phyloP scores from a whole-genome alignment of 306 rosid species.

The Vicia villosa region DNA sequence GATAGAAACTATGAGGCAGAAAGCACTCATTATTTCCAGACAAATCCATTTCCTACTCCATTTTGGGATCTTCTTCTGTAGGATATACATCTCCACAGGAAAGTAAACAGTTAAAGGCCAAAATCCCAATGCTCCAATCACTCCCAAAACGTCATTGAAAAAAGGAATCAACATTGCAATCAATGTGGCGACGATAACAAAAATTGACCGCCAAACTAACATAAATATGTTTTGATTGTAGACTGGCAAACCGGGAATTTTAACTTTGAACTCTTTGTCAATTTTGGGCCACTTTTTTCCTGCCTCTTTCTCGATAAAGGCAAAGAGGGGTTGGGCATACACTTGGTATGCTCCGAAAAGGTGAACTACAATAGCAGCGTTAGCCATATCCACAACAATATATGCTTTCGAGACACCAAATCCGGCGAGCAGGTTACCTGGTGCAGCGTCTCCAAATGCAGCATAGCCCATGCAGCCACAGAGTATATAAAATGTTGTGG shows the following conservation, averaged over 20 bases:
- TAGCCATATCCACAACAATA: conserved; percentile 72
- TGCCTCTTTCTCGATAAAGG: conserved; percentile 58
- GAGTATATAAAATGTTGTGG: conserved; percentile 67
- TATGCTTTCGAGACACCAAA: conserved; percentile 65
- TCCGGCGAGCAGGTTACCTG: conserved; percentile 80
- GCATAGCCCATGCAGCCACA: conserved; percentile 90
- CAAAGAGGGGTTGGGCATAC: conserved; percentile 72
- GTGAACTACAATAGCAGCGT: conserved; percentile 78
- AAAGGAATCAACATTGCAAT: conserved; percentile 79
- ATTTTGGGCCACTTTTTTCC: conserved; percentile 48
- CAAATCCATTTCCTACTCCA: conserved; percentile 73
- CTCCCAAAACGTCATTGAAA: conserved; percentile 72
- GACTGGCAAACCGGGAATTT: conserved; percentile 45
- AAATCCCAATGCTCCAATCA: conserved; percentile 82
- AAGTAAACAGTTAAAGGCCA: conserved; percentile 84
- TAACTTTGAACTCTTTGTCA: conserved; percentile 43
- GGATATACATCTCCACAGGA: conserved; percentile 78
- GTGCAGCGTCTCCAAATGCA: conserved; percentile 71
- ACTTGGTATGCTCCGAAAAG: conserved; percentile 91
- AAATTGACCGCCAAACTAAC: conserved; percentile 60
- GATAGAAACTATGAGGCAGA: conserved; percentile 54
- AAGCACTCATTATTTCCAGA: conserved; percentile 49
- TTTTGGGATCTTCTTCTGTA: conserved; percentile 65
- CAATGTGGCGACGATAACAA: conserved; percentile 61
- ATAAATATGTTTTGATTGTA: conserved; percentile 54